phyloP scores from a whole-genome alignment of 371 early-diverging fungal genomes.

The Lichtheimia hyalospora region DNA sequence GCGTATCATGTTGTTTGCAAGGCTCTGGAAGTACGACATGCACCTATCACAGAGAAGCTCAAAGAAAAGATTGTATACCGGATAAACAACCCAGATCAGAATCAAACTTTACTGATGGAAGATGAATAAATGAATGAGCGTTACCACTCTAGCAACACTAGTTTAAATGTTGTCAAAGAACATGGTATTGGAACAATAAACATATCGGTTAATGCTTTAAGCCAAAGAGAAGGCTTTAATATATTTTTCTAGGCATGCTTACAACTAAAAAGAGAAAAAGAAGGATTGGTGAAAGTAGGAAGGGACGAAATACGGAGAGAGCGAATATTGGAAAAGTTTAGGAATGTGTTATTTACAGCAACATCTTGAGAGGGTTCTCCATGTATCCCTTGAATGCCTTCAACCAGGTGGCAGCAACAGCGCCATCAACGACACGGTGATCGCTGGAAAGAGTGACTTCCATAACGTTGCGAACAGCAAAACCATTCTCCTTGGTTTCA shows the following conservation, averaged over 20 bases:
- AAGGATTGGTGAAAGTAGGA: too few species aligned
- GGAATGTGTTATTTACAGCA: slow-evolving; percentile 68
- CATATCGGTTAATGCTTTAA: too few species aligned
- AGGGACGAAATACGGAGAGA: neutral
- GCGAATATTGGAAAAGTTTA: neutral
- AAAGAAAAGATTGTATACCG: slow-evolving; percentile 9
- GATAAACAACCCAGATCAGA: neutral
- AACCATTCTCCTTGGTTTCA: slow-evolving; percentile 56
- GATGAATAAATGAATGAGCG: neutral
- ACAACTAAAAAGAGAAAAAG: too few species aligned
- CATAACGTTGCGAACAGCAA: slow-evolving; percentile 72
- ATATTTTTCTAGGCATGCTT: too few species aligned
- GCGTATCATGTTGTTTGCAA: slow-evolving; percentile 7
- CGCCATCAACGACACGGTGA: slow-evolving; percentile 97
- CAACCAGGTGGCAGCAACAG: slow-evolving; percentile 93
- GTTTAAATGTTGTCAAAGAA: too few species aligned
- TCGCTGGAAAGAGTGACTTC: slow-evolving; percentile 92
- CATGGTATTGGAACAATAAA: too few species aligned
- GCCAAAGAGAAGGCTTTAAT: too few species aligned
- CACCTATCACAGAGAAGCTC: slow-evolving; percentile 4
- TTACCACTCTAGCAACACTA: too few species aligned
- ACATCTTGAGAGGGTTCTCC: slow-evolving; percentile 94
- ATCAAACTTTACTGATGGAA: neutral
- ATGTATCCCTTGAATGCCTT: slow-evolving; percentile 90
- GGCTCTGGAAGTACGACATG: slow-evolving; percentile 7